A percentile compares a stretch with the other conserved stretches of the same genome.
phyloP scores from a whole-genome alignment of 2,329 filamentous ascomycete genomes.

The Diaporthe citrichinensis region DNA sequence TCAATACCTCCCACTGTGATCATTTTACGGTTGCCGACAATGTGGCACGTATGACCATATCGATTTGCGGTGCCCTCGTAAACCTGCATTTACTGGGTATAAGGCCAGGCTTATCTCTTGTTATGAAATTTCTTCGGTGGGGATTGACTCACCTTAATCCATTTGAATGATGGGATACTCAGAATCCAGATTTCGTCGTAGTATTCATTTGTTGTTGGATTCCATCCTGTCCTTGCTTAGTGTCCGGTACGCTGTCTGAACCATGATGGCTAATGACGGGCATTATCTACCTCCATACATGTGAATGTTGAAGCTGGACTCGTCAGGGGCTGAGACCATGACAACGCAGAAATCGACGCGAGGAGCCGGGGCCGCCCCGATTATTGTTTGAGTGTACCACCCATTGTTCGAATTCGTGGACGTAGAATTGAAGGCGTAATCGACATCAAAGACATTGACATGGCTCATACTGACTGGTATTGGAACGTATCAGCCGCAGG shows the following conservation, averaged over 20 bases:
- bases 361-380: background rate
- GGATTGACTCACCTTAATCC: background rate
- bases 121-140: background rate
- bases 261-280: background rate
- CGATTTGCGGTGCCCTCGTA: background rate
- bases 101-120: accelerated
- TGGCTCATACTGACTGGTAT: background rate
- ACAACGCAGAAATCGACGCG: background rate
- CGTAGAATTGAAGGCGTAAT: background rate
- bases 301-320: background rate
- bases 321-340: background rate
- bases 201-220: background rate
- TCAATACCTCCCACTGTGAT: background rate
- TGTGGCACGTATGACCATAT: background rate
- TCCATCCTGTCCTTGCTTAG: background rate
- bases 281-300: background rate
- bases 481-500: background rate
- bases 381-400: background rate
- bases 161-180: background rate
- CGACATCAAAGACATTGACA: background rate
- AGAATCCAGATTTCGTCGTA: background rate
- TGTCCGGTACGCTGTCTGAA: background rate
- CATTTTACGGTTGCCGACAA: background rate
- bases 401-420: background rate
- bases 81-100: background rate